Percentiles rank a stretch among this genome's conserved stretches.
Evolutionary conservation across 179 eudicot species (phyloP).

Genomic region (Gypsophila paniculata): DNA sequence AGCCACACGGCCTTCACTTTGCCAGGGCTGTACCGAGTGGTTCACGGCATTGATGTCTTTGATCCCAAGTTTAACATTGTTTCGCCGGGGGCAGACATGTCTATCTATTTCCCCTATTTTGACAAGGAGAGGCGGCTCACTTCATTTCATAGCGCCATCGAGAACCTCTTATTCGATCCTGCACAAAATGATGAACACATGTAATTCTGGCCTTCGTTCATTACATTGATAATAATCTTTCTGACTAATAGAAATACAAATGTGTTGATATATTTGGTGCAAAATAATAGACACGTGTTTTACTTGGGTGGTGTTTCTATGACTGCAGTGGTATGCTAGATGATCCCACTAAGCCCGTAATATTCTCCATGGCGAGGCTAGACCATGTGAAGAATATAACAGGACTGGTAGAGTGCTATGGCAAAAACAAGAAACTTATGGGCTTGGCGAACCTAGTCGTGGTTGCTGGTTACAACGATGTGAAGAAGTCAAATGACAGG

Average conservation of each 20-base stretch:
- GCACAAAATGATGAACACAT: conserved; percentile 72
- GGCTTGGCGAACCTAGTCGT: conserved; percentile 80
- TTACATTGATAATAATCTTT: too few species aligned
- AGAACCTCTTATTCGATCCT: conserved; percentile 64
- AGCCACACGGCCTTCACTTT: conserved; percentile 65
- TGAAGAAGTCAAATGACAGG: conserved; percentile 68
- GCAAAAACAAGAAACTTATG: conserved; percentile 53
- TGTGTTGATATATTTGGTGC: not conserved
- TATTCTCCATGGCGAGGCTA: conserved; percentile 85
- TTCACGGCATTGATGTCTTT: conserved; percentile 58
- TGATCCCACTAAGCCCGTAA: conserved; percentile 63
- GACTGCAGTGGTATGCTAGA: conserved; percentile 65
- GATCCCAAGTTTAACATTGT: conserved; percentile 82
- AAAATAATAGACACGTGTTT: not conserved
- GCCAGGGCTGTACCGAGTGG: conserved; percentile 70
- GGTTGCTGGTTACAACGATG: conserved; percentile 75
- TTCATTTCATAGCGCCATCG: conserved; percentile 54
- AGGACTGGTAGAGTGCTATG: conserved; percentile 81
- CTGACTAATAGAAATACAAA: too few species aligned
- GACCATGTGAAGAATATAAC: conserved; percentile 83
- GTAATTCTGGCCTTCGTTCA: conserved; percentile 38
- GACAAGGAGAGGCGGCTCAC: conserved; percentile 65
- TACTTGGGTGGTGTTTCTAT: conserved; percentile 8
- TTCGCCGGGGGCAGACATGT: conserved; percentile 81
- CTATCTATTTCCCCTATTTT: conserved; percentile 65